Conservation (phyloP, 2,329 filamentous ascomycete species). For the Lachnellula suecica region DNA sequence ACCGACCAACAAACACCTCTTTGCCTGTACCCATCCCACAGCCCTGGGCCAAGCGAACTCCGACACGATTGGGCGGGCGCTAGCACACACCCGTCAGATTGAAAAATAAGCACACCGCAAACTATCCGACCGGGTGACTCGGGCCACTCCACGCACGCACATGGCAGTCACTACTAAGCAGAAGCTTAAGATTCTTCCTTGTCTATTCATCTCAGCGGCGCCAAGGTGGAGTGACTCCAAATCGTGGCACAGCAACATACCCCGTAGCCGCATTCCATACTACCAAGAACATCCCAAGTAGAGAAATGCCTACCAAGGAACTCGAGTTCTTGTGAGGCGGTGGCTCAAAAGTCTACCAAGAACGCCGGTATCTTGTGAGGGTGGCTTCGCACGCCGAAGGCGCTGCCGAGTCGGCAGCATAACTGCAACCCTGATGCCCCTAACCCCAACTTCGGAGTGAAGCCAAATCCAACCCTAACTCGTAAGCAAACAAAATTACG, state of each 20-base stretch:
- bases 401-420: too few relatives aligned
- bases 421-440: too few relatives aligned
- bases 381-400: too few relatives aligned
- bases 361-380: background rate
- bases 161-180: too few relatives aligned
- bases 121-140: slow-evolving; percentile 10
- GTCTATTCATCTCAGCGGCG: too few relatives aligned
- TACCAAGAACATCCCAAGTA: background rate
- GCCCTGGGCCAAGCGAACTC: background rate
- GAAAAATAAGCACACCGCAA: slow-evolving; percentile 1
- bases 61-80: background rate
- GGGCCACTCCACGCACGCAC: slow-evolving; percentile 6
- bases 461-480: too few relatives aligned
- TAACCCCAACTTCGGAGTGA: too few relatives aligned
- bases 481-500: too few relatives aligned
- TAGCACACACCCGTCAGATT: background rate
- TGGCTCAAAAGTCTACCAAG: too few relatives aligned
- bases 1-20: background rate
- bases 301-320: background rate
- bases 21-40: too few relatives aligned
- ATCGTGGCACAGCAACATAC: background rate
- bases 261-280: background rate
- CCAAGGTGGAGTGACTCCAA: too few relatives aligned
- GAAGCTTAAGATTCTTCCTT: background rate
- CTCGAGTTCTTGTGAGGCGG: too few relatives aligned